Evolutionary conservation across 129 eudicot species (phyloP).

Genomic region (Calendula officinalis): DNA sequence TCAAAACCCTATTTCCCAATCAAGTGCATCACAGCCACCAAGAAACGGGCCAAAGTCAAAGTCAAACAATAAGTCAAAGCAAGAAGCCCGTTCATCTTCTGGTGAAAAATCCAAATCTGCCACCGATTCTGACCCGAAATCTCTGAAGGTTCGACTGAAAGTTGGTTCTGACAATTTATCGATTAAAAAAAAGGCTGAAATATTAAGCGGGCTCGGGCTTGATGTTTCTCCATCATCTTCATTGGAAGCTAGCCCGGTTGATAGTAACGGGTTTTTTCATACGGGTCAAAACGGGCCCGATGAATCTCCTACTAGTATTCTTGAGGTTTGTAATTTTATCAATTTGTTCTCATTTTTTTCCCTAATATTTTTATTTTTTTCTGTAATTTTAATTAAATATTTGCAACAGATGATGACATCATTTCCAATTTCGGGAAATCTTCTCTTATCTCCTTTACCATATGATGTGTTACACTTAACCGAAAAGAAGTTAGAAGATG

Average conservation of each 20-base stretch:
- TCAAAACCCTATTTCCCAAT: constrained; percentile 20
- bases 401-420: constrained; percentile 88
- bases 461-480: constrained; percentile 45
- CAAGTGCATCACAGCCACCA: constrained; percentile 33
- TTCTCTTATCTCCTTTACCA: constrained; percentile 74
- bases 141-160: constrained; percentile 72
- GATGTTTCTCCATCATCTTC: constrained; percentile 91
- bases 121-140: constrained; percentile 59
- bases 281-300: constrained; percentile 32
- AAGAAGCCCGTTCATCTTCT: constrained; percentile 27
- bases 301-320: constrained; percentile 82
- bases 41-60: constrained; percentile 42
- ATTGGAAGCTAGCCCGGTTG: constrained; percentile 55
- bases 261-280: constrained; percentile 52
- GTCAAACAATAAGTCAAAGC: constrained; percentile 31
- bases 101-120: constrained; percentile 39
- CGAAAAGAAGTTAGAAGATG: constrained; percentile 46
- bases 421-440: constrained; percentile 47
- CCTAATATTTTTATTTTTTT: constrained; percentile 1
- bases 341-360: neutral
- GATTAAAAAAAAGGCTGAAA: constrained; percentile 66
- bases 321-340: constrained; percentile 53
- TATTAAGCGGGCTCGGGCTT: constrained; percentile 96
- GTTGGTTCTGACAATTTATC: constrained; percentile 68
- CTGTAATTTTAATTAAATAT: constrained; percentile 1